phyloP scores from a whole-genome alignment of 805 yeast species.

The Saccharomycopsis babjevae region DNA sequence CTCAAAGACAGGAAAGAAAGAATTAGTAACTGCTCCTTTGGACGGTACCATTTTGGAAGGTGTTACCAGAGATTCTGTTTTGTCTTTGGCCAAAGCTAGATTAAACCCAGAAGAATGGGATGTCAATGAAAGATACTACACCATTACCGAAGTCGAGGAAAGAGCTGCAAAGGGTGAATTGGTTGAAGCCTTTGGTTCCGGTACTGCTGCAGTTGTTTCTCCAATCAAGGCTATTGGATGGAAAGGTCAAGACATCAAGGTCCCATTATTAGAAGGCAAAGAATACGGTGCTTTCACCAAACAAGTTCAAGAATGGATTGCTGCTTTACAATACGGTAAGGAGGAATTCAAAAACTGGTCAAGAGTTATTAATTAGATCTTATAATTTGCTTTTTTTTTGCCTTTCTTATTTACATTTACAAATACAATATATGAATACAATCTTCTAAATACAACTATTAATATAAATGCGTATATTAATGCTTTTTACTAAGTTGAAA shows the following conservation, averaged over 20 bases:
- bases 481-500: no score
- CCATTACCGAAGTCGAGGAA: conserved; percentile 72
- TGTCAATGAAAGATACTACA: conserved; percentile 70
- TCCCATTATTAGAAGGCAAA: conserved; percentile 74
- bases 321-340: conserved; percentile 82
- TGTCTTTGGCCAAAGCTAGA: conserved; percentile 65
- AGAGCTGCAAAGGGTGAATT: conserved; percentile 72
- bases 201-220: conserved; percentile 95
- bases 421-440: no score
- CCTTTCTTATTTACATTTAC: background rate
- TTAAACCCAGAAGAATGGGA: conserved; percentile 72
- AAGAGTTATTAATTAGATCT: background rate
- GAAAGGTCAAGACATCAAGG: conserved; percentile 58
- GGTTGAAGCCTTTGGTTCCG: conserved; percentile 92
- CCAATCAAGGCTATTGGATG: conserved; percentile 86
- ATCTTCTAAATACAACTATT: no score
- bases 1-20: conserved; percentile 70
- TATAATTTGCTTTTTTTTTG: background rate
- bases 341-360: conserved; percentile 50
- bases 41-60: conserved; percentile 97
- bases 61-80: conserved; percentile 86
- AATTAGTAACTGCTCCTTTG: conserved; percentile 89
- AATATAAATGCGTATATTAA: no score
- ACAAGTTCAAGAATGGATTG: conserved; percentile 75
- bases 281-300: conserved; percentile 73